A percentile compares a stretch with the other conserved stretches of the same genome.
Conservation (phyloP, 345 rosid species). For the Ceriops zippeliana region DNA sequence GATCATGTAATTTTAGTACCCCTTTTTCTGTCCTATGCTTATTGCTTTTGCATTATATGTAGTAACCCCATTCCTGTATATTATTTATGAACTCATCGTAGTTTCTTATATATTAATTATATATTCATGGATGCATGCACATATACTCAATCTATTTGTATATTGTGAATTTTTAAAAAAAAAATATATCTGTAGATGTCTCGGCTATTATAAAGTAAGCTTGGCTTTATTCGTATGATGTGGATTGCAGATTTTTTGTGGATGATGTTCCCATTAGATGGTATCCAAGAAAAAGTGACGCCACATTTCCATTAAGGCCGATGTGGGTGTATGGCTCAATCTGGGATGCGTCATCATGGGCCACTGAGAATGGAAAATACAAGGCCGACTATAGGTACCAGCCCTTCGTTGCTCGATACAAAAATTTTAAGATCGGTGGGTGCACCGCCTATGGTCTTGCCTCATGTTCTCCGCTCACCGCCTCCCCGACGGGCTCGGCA, state of each 20-base stretch:
- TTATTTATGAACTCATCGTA: too few relatives aligned
- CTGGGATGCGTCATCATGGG: conserved; percentile 98
- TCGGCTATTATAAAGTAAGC: neutral
- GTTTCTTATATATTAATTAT: too few relatives aligned
- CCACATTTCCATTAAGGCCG: conserved; percentile 68
- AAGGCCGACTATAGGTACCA: conserved; percentile 71
- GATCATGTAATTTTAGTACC: conserved; percentile 62
- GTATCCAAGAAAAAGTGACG: conserved; percentile 59
- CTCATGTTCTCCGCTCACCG: conserved; percentile 50
- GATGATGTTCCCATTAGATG: conserved; percentile 85
- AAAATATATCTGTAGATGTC: too few relatives aligned
- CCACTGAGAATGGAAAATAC: conserved; percentile 83
- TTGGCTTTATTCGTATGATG: neutral
- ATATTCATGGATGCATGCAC: too few relatives aligned
- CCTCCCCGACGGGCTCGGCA: conserved; percentile 34
- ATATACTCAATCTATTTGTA: too few relatives aligned
- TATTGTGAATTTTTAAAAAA: too few relatives aligned
- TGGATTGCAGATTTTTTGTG: conserved; percentile 59
- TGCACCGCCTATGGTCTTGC: conserved; percentile 38
- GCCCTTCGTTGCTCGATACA: conserved; percentile 70
- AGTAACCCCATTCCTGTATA: too few relatives aligned
- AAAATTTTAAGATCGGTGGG: conserved; percentile 56
- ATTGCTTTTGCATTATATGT: too few relatives aligned
- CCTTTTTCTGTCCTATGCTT: neutral
- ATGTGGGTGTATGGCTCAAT: conserved; percentile 82